Percentiles rank a stretch among this genome's conserved stretches.
phyloP scores from a whole-genome alignment of 371 early-diverging fungal genomes.

The Coemansia sp. region DNA sequence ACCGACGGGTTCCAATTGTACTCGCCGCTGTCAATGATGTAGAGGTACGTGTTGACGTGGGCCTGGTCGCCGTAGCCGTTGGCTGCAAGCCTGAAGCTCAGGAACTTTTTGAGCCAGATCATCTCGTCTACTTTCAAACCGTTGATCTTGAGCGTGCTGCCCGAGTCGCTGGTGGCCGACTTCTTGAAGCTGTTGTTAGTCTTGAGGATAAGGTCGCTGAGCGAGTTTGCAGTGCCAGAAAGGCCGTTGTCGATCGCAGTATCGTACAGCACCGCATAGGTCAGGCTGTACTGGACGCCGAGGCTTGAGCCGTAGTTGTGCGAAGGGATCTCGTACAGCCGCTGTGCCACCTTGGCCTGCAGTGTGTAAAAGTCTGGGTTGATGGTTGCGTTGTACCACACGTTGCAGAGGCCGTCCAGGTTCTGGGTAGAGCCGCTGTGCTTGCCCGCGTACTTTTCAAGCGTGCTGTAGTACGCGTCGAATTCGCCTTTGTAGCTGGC shows the following conservation, averaged over 20 bases:
- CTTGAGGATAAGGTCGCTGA: conserved; percentile 19
- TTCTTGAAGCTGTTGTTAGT: conserved; percentile 14
- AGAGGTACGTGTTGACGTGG: not conserved
- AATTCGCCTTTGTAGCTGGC: too few relatives aligned
- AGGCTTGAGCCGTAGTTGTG: not conserved
- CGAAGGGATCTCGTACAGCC: not conserved
- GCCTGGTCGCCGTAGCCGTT: not conserved
- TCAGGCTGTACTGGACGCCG: conserved; percentile 11
- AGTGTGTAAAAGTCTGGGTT: too few relatives aligned
- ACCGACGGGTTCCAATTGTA: not conserved
- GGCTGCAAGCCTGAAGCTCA: conserved; percentile 11
- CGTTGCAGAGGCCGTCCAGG: too few relatives aligned
- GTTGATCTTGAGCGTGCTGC: conserved; percentile 21
- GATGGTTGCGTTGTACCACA: too few relatives aligned
- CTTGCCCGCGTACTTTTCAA: too few relatives aligned
- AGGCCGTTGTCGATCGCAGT: conserved; percentile 46
- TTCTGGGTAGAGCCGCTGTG: too few relatives aligned
- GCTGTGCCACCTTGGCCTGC: not conserved
- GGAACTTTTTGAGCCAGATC: conserved; percentile 41
- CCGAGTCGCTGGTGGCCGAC: conserved; percentile 8
- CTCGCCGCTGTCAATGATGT: not conserved
- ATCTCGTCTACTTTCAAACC: conserved; percentile 21
- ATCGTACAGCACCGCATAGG: conserved; percentile 50
- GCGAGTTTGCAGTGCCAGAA: conserved; percentile 23
- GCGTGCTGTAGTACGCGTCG: too few relatives aligned